A percentile compares a stretch with the other conserved stretches of the same genome.
Evolutionary conservation across 805 yeast genomes (phyloP).

Genomic region (Yarrowia sp.): DNA sequence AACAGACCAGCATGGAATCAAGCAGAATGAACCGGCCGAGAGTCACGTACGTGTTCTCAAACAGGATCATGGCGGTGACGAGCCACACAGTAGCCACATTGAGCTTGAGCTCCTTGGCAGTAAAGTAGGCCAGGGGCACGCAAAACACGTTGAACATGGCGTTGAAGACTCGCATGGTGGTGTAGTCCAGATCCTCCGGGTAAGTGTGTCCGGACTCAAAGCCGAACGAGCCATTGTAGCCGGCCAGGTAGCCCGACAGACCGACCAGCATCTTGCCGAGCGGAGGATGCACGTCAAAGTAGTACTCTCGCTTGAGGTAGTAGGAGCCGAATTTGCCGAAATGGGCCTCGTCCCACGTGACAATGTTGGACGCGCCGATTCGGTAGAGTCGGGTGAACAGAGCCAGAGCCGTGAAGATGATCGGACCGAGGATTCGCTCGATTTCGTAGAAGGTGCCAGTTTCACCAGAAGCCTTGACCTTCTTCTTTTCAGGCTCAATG

Average conservation of each 20-base stretch:
- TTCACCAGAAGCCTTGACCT: background rate
- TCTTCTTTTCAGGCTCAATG: constrained; percentile 8
- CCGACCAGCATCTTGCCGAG: constrained; percentile 92
- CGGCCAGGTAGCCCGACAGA: constrained; percentile 78
- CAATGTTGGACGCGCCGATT: constrained; percentile 65
- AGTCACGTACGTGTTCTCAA: constrained; percentile 80
- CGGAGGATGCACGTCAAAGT: constrained; percentile 97
- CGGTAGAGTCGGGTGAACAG: constrained; percentile 56
- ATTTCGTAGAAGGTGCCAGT: constrained; percentile 19
- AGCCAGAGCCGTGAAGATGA: constrained; percentile 50
- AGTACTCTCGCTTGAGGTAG: constrained; percentile 82
- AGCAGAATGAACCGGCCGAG: constrained; percentile 85
- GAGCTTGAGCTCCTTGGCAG: constrained; percentile 74
- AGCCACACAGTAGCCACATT: constrained; percentile 72
- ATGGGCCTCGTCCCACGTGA: constrained; percentile 97
- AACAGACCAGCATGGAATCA: constrained; percentile 87
- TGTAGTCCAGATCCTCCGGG: constrained; percentile 75
- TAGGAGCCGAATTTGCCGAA: constrained; percentile 95
- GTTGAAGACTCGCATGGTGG: constrained; percentile 80
- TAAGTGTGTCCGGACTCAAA: constrained; percentile 79
- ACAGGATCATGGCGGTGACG: constrained; percentile 65
- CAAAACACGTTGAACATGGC: constrained; percentile 79
- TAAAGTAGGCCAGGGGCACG: constrained; percentile 83
- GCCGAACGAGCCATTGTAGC: constrained; percentile 83
- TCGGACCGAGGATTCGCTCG: constrained; percentile 29